Evolutionary conservation across 1,284 basidiomycete species (phyloP), one percentile per base, ranked within the genome.

Genomic region (Mycena sp.): DNA sequence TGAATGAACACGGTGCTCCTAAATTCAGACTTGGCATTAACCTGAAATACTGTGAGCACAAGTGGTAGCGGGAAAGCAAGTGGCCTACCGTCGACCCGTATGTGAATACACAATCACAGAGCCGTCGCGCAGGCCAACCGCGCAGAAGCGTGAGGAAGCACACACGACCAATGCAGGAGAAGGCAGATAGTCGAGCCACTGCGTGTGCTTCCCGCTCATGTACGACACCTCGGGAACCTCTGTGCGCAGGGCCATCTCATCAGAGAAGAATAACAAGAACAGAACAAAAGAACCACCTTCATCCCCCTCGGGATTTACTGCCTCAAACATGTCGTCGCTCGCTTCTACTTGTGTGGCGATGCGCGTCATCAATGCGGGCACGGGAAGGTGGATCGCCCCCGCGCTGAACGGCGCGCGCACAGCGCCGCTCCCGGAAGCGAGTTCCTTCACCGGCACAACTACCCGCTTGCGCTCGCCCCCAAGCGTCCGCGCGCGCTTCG

Each of bases 181-280:
- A 1, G 94, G 89, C 10, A 96, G 78, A 80, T 94, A 98, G 80
- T 98, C 96, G 65, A 96, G 80, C 96, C 97, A 99, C 66, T 93
- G 88, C 9, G 91, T 88, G 78, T 92, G 85, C 81, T 91, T 89
- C 44, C 89, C 87, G 76, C 84, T 88, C 56, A 88, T 82, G 73
- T 90, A 90, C 10, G 88, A 83, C 18, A 97, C 86, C 78, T 96
- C 95, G 13, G 87, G 87, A n/a, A 87, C 83, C 38, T 86, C 91
- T 92, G 72, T 65, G 67, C 44, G 22, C 48, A 22, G 14, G 44
- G 73, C 30, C 30, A 34, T 34, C 64, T 37, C 37, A 73, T 66
- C 7, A 69, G 62, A 61, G 59, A 74, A 50, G 59, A 55, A 41
- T 37, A 69, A 41, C 25, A 72, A 25, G 44, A 48, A 34, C 41